Conservation (phyloP, 306 rosid species). For the Senna tora region DNA sequence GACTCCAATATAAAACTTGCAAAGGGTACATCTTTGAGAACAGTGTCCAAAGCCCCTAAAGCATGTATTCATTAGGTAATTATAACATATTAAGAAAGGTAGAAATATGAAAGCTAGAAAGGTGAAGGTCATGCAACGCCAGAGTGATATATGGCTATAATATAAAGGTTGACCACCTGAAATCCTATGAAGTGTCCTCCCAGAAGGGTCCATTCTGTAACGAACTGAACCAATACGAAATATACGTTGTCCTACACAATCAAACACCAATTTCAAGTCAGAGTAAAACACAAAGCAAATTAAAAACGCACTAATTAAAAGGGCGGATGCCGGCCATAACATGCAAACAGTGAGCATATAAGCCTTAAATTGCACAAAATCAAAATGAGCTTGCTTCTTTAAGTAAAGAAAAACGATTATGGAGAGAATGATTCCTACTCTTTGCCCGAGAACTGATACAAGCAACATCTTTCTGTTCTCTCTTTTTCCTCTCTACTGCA, state of each 20-base stretch:
- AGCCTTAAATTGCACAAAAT: not conserved
- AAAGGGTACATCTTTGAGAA: not conserved
- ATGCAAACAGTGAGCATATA: constrained; percentile 16
- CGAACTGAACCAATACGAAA: constrained; percentile 77
- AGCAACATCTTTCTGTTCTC: constrained; percentile 65
- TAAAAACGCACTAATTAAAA: not conserved
- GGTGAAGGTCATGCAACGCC: constrained; percentile 25
- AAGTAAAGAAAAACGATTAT: constrained; percentile 50
- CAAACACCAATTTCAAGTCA: constrained; percentile 45
- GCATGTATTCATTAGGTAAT: constrained; percentile 9
- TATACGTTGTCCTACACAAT: constrained; percentile 72
- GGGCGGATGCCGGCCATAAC: not conserved
- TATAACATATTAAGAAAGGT: constrained; percentile 27
- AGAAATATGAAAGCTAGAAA: constrained; percentile 4
- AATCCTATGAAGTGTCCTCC: constrained; percentile 83
- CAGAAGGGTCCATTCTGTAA: constrained; percentile 84
- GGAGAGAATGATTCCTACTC: constrained; percentile 64
- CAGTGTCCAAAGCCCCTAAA: not conserved
- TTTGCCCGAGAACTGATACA: constrained; percentile 52
- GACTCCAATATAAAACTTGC: not conserved
- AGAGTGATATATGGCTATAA: constrained; percentile 4
- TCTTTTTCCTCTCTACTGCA: constrained; percentile 86
- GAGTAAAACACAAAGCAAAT: constrained; percentile 29
- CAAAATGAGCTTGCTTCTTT: constrained; percentile 19
- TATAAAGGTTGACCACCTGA: constrained; percentile 56